Conservation (phyloP, 192 early-diverging fungal species). For the Coemansia sp. region DNA sequence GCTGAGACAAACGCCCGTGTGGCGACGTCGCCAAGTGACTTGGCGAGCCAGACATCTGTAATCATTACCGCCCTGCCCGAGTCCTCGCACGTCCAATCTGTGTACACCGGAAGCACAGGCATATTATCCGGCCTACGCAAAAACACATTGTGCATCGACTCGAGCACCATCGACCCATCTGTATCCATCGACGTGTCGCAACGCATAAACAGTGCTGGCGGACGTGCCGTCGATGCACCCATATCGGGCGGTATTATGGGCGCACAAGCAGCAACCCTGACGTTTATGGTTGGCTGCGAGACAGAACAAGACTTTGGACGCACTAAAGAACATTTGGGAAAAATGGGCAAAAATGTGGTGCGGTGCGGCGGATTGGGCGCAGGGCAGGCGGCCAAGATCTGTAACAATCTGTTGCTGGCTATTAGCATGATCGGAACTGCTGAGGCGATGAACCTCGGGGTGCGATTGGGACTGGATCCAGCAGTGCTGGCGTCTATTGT, state of each 20-base stretch:
- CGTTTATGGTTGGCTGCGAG: slow-evolving; percentile 92
- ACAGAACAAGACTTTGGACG: slow-evolving; percentile 59
- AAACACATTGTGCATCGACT: slow-evolving; percentile 75
- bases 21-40: slow-evolving; percentile 65
- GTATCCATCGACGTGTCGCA: slow-evolving; percentile 73
- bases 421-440: slow-evolving; percentile 90
- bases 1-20: slow-evolving; percentile 21
- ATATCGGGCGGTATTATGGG: slow-evolving; percentile 92
- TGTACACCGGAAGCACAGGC: slow-evolving; percentile 77
- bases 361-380: slow-evolving; percentile 81
- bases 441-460: slow-evolving; percentile 92
- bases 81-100: slow-evolving; percentile 73
- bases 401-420: slow-evolving; percentile 96
- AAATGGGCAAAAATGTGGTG: slow-evolving; percentile 90
- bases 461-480: slow-evolving; percentile 85
- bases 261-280: slow-evolving; percentile 85
- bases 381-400: slow-evolving; percentile 93
- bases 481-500: slow-evolving; percentile 79
- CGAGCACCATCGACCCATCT: slow-evolving; percentile 86
- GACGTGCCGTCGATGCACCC: slow-evolving; percentile 82
- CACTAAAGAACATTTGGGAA: slow-evolving; percentile 60
- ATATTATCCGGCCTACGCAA: slow-evolving; percentile 57
- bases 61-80: slow-evolving; percentile 93
- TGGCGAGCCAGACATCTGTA: slow-evolving; percentile 69
- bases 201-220: slow-evolving; percentile 61